Evolutionary conservation across 2,329 filamentous ascomycete species (phyloP).

Genomic region (Elsinoe perseae): DNA sequence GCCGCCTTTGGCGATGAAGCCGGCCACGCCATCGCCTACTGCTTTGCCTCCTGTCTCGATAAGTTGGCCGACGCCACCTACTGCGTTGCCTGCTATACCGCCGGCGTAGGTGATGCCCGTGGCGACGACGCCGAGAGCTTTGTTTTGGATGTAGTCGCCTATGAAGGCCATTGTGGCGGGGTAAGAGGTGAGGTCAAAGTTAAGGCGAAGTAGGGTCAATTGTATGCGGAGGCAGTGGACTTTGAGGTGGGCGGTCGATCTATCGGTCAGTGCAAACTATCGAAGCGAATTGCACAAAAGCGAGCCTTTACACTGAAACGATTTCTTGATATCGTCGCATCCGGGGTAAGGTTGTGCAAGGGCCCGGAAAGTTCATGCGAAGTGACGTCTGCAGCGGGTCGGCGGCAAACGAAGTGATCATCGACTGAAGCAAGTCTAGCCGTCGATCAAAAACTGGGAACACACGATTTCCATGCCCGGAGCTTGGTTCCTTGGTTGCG

Average conservation of each 20-base stretch:
- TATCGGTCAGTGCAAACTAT: too few relatives aligned
- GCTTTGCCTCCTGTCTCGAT: constrained; percentile 29
- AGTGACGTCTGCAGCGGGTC: constrained; percentile 6
- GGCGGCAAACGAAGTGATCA: background rate
- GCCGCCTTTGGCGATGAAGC: constrained; percentile 29
- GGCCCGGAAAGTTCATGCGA: background rate
- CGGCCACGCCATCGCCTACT: constrained; percentile 30
- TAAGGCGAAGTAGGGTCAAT: background rate
- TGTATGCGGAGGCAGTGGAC: too few relatives aligned
- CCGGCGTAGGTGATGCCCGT: constrained; percentile 32
- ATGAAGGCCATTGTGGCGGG: constrained; percentile 22
- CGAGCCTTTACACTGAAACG: background rate
- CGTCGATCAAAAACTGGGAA: constrained; percentile 10
- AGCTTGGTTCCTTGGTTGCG: background rate
- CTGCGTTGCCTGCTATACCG: constrained; percentile 32
- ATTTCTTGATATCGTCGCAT: constrained; percentile 11
- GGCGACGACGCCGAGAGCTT: constrained; percentile 26
- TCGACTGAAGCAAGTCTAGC: constrained; percentile 3
- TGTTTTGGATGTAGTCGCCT: constrained; percentile 27
- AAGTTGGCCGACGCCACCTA: constrained; percentile 29
- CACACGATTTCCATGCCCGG: background rate
- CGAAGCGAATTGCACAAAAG: background rate
- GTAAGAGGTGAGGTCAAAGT: background rate
- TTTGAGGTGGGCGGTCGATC: too few relatives aligned
- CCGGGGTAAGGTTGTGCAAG: constrained; percentile 12